A percentile compares a stretch with the other conserved stretches of the same genome.
Conservation (phyloP, 2,329 filamentous ascomycete species). For the Penicillium sclerotiorum region DNA sequence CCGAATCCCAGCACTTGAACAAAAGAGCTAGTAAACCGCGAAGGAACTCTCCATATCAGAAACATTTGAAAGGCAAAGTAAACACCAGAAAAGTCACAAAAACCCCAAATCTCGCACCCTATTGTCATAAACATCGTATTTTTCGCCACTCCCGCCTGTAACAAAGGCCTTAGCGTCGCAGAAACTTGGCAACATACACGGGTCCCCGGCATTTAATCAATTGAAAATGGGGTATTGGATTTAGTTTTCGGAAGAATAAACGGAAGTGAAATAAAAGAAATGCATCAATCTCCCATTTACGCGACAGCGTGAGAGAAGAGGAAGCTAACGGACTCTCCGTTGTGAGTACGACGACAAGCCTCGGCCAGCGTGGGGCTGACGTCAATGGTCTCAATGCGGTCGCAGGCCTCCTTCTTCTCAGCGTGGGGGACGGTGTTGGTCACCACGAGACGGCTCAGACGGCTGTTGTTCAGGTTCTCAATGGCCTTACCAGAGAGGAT, state of each 20-base stretch:
- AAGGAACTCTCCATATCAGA: neutral
- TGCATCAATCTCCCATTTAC: constrained; percentile 21
- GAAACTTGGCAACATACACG: constrained; percentile 9
- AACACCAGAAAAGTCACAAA: constrained; percentile 2
- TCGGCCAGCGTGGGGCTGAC: constrained; percentile 73
- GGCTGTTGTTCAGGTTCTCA: constrained; percentile 78
- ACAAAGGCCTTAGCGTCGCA: constrained; percentile 19
- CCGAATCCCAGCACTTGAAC: neutral
- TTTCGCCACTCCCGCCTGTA: constrained; percentile 21
- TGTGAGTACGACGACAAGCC: constrained; percentile 54
- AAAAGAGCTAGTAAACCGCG: neutral
- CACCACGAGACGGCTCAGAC: constrained; percentile 77
- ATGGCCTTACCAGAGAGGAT: constrained; percentile 88
- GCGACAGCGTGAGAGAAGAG: constrained; percentile 53
- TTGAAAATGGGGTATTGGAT: constrained; percentile 8
- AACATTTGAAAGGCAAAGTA: constrained; percentile 6
- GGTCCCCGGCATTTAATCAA: constrained; percentile 1
- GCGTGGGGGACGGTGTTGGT: constrained; percentile 85
- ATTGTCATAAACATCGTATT: constrained; percentile 29
- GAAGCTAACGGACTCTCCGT: constrained; percentile 56
- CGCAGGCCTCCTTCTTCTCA: constrained; percentile 77
- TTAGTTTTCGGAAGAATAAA: constrained; percentile 1
- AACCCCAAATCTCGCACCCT: neutral
- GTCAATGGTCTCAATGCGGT: constrained; percentile 86
- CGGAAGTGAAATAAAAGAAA: neutral